These are phyloP conservation scores for Tubosaeta brunneosetosa DNA, from an alignment of 768 basidiomycete species.

Conservation along the genomic window DNA sequence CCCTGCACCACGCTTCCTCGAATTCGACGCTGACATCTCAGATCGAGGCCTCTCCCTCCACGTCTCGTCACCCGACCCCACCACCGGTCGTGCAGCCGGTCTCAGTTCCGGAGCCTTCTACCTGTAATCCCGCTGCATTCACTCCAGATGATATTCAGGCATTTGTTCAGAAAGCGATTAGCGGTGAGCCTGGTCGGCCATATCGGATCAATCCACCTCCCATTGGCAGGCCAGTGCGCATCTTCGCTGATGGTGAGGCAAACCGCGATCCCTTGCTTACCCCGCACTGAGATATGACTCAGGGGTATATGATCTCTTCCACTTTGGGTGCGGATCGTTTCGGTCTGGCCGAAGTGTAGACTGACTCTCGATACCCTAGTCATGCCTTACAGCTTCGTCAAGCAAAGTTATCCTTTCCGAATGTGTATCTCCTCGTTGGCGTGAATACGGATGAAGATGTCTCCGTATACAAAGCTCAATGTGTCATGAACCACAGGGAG, in stretches of 20 bases:
- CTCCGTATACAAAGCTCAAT: conserved; percentile 67
- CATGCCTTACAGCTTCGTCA: conserved; percentile 95
- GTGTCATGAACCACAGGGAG: conserved; percentile 87
- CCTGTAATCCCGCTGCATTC: conserved; percentile 64
- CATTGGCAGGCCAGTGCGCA: conserved; percentile 68
- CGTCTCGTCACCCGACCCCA: conserved; percentile 18
- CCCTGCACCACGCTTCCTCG: conserved; percentile 42
- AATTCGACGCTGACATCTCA: conserved; percentile 51
- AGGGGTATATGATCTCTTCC: conserved; percentile 97
- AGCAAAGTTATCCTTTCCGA: conserved; percentile 89
- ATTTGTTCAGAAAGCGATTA: conserved; percentile 73
- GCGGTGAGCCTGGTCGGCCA: conserved; percentile 55
- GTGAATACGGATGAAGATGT: conserved; percentile 89
- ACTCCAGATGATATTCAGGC: conserved; percentile 73
- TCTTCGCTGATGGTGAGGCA: conserved; percentile 87
- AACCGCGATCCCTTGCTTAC: neutral
- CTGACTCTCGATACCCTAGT: conserved; percentile 37
- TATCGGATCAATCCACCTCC: conserved; percentile 91
- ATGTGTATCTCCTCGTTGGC: conserved; percentile 89
- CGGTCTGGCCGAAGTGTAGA: neutral
- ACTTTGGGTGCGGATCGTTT: conserved; percentile 68
- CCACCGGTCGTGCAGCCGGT: conserved; percentile 29
- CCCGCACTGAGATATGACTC: conserved; percentile 10
- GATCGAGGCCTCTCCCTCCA: conserved; percentile 24
- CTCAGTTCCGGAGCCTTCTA: conserved; percentile 37